These are phyloP conservation scores for Hypoxylon cercidicola DNA, from an alignment of 495 filamentous ascomycete genomes.

Conservation along the genomic window DNA sequence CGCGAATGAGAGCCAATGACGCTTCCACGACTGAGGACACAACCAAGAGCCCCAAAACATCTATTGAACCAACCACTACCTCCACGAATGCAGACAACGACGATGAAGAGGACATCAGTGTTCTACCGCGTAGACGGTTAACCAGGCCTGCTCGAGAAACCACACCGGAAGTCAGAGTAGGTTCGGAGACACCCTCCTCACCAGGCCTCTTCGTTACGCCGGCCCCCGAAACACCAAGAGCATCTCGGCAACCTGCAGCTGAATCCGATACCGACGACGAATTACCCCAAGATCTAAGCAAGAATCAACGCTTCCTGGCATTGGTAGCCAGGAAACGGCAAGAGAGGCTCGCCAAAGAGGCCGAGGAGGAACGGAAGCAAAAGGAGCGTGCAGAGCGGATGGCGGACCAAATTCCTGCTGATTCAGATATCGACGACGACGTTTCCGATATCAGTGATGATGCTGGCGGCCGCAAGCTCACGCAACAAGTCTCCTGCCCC, in stretches of 20 bases:
- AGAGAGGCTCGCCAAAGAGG: slow-evolving; percentile 74
- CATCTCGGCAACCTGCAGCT: slow-evolving; percentile 22
- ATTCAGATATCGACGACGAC: slow-evolving; percentile 57
- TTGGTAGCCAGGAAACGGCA: slow-evolving; percentile 76
- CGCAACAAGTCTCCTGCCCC: slow-evolving; percentile 70
- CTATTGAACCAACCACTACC: slow-evolving; percentile 12
- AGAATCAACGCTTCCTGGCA: slow-evolving; percentile 70
- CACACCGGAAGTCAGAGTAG: slow-evolving; percentile 45
- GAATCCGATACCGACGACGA: slow-evolving; percentile 57
- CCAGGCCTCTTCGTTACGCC: slow-evolving; percentile 58
- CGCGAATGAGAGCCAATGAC: slow-evolving; percentile 66
- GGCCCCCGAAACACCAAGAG: slow-evolving; percentile 34
- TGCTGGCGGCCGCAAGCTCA: slow-evolving; percentile 65
- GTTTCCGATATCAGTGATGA: slow-evolving; percentile 65
- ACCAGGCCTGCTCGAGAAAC: slow-evolving; percentile 47
- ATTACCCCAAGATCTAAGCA: slow-evolving; percentile 56
- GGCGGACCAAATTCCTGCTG: slow-evolving; percentile 43
- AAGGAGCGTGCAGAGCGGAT: slow-evolving; percentile 60
- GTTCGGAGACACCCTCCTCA: slow-evolving; percentile 26
- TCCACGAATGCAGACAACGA: slow-evolving; percentile 28
- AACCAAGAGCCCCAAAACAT: slow-evolving; percentile 16
- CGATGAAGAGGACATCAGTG: slow-evolving; percentile 43
- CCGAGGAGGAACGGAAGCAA: slow-evolving; percentile 59
- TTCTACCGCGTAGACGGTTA: slow-evolving; percentile 44
- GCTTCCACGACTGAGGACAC: slow-evolving; percentile 19